These are phyloP conservation scores for Calocera cornea DNA, from an alignment of 768 basidiomycete genomes.

Conservation along the genomic window DNA sequence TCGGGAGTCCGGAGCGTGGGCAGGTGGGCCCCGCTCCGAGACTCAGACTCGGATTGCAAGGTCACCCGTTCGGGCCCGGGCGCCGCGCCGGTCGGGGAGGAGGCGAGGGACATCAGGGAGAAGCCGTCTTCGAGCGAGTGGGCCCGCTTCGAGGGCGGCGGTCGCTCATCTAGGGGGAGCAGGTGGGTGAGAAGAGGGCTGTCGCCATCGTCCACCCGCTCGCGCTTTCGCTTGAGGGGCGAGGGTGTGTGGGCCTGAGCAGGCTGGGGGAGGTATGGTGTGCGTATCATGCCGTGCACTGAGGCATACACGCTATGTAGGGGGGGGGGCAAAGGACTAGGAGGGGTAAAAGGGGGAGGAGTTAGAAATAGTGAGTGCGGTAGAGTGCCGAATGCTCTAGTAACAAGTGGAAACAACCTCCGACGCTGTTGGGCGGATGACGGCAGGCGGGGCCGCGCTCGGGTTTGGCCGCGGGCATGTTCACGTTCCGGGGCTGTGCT, in stretches of 20 bases:
- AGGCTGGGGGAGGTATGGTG: neutral
- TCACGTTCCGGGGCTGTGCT: neutral
- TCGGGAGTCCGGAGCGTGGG: slow-evolving; percentile 22
- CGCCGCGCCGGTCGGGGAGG: neutral
- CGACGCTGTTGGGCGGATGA: too few species aligned
- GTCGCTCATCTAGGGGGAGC: slow-evolving; percentile 35
- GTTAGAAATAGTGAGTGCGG: too few species aligned
- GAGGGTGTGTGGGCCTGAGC: neutral
- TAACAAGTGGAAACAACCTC: too few species aligned
- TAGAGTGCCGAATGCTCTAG: too few species aligned
- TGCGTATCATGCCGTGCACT: neutral
- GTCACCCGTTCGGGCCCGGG: neutral
- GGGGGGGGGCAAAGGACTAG: too few species aligned
- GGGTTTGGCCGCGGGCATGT: too few species aligned
- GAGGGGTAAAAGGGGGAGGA: too few species aligned
- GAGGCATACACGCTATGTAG: neutral
- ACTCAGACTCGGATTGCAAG: neutral
- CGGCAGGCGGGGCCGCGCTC: too few species aligned
- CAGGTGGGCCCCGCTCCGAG: too few species aligned
- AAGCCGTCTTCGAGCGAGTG: slow-evolving; percentile 43
- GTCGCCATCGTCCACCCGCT: slow-evolving; percentile 19
- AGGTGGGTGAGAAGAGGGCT: slow-evolving; percentile 26
- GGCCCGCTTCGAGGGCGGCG: slow-evolving; percentile 31
- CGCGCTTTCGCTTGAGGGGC: neutral
- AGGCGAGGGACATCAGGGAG: slow-evolving; percentile 34